phyloP scores from a whole-genome alignment of 1,284 basidiomycete genomes.

The Sporisorium iseilematis-ciliati region DNA sequence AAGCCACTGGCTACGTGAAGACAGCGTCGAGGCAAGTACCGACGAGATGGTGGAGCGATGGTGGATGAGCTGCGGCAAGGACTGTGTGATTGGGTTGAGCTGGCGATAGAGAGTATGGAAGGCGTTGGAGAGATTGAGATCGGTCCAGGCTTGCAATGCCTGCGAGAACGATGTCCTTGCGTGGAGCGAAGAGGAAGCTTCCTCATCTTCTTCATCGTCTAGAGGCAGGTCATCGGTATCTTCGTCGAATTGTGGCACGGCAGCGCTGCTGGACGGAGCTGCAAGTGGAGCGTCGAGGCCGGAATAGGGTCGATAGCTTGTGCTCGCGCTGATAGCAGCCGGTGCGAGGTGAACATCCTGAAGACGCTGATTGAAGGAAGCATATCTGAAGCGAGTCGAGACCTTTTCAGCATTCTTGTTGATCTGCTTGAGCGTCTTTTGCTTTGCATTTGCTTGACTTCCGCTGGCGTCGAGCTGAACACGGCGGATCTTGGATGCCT shows the following conservation, averaged over 20 bases:
- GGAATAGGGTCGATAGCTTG: conserved; percentile 52
- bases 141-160: conserved; percentile 63
- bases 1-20: conserved; percentile 44
- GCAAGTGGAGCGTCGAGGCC: conserved; percentile 56
- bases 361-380: conserved; percentile 69
- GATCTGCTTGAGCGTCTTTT: conserved; percentile 54
- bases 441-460: conserved; percentile 38
- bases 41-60: conserved; percentile 54
- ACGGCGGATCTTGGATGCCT: conserved; percentile 43
- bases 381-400: conserved; percentile 58
- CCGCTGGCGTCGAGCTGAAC: conserved; percentile 49
- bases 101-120: conserved; percentile 58
- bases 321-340: conserved; percentile 47
- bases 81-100: conserved; percentile 51
- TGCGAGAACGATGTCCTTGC: conserved; percentile 57
- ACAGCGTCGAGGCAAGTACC: conserved; percentile 37
- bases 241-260: conserved; percentile 15
- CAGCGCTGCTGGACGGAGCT: conserved; percentile 9
- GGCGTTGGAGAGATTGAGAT: conserved; percentile 66
- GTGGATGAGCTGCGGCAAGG: conserved; percentile 65
- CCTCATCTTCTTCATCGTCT: conserved; percentile 24
- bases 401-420: conserved; percentile 50
- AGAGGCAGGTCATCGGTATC: conserved; percentile 11
- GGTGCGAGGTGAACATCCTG: conserved; percentile 62
- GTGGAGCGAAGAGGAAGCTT: conserved; percentile 48